These are phyloP conservation scores for Arthrobotrys entomopaga DNA, from an alignment of 2,329 filamentous ascomycete genomes.

Conservation along the genomic window DNA sequence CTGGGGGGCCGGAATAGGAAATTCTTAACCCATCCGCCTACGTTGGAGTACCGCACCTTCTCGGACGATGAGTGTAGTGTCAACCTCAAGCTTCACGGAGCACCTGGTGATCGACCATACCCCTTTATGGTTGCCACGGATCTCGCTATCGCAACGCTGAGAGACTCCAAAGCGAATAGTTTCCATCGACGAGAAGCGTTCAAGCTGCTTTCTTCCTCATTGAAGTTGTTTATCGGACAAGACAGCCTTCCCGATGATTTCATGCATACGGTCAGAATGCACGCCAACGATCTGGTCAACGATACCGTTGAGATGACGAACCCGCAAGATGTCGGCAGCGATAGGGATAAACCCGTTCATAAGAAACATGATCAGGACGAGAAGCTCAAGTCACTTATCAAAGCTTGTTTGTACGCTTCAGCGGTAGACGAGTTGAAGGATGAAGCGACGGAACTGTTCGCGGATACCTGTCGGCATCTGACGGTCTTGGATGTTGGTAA, in stretches of 20 bases:
- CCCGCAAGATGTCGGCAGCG: conserved; percentile 64
- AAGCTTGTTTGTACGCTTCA: conserved; percentile 85
- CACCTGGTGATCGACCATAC: conserved; percentile 87
- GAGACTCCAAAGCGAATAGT: conserved; percentile 73
- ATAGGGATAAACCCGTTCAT: conserved; percentile 81
- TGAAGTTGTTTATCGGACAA: conserved; percentile 88
- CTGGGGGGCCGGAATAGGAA: conserved; percentile 94
- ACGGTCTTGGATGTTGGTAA: conserved; percentile 88
- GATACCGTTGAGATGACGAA: conserved; percentile 74
- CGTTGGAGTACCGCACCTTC: conserved; percentile 83
- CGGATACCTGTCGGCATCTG: conserved; percentile 87
- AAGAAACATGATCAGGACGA: conserved; percentile 89
- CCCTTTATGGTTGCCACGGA: conserved; percentile 87
- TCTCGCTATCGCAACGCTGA: conserved; percentile 72
- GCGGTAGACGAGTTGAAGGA: conserved; percentile 82
- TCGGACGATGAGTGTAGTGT: conserved; percentile 89
- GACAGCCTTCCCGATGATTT: conserved; percentile 92
- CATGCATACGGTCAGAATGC: conserved; percentile 81
- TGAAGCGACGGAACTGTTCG: conserved; percentile 78
- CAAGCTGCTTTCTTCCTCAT: conserved; percentile 83
- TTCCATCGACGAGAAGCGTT: conserved; percentile 96
- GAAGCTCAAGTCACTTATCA: conserved; percentile 84
- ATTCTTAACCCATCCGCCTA: conserved; percentile 88
- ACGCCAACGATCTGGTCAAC: conserved; percentile 83
- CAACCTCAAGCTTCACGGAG: conserved; percentile 87